A percentile compares a stretch with the other conserved stretches of the same genome.
These are phyloP conservation scores for Mortierella sp. DNA, from an alignment of 371 early-diverging fungal genomes.

Conservation along the genomic window DNA sequence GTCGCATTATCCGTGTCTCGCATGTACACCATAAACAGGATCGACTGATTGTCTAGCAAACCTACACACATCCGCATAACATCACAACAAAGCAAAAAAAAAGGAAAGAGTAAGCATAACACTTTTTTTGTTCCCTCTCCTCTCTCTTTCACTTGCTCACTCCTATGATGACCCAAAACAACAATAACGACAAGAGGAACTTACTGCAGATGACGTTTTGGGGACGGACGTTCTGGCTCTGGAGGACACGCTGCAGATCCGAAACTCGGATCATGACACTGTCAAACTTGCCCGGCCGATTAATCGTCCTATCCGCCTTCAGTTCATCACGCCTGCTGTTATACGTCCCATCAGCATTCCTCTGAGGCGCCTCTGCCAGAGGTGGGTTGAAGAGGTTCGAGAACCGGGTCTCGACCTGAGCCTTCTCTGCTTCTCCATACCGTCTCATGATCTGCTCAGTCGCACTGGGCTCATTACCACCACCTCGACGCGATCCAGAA, in stretches of 20 bases:
- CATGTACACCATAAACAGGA: slow-evolving; percentile 43
- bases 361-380: slow-evolving; percentile 7
- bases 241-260: slow-evolving; percentile 51
- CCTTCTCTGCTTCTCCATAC: slow-evolving; percentile 45
- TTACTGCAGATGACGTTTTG: slow-evolving; percentile 51
- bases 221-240: slow-evolving; percentile 50
- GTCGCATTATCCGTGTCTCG: slow-evolving; percentile 31
- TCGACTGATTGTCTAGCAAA: slow-evolving; percentile 32
- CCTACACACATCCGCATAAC: slow-evolving; percentile 1
- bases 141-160: background rate
- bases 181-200: background rate
- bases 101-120: too few species aligned
- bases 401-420: slow-evolving; percentile 50
- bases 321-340: slow-evolving; percentile 15
- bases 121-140: too few species aligned
- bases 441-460: slow-evolving; percentile 1
- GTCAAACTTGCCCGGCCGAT: slow-evolving; percentile 38
- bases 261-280: slow-evolving; percentile 38
- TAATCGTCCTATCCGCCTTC: background rate
- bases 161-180: background rate
- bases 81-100: background rate
- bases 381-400: slow-evolving; percentile 30
- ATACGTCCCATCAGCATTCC: background rate
- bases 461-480: background rate
- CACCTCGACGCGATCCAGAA: background rate